Evolutionary conservation across 2,329 filamentous ascomycete genomes (phyloP), one percentile per base, ranked within the genome.

Genomic region (Ascocoryne sarcoides): DNA sequence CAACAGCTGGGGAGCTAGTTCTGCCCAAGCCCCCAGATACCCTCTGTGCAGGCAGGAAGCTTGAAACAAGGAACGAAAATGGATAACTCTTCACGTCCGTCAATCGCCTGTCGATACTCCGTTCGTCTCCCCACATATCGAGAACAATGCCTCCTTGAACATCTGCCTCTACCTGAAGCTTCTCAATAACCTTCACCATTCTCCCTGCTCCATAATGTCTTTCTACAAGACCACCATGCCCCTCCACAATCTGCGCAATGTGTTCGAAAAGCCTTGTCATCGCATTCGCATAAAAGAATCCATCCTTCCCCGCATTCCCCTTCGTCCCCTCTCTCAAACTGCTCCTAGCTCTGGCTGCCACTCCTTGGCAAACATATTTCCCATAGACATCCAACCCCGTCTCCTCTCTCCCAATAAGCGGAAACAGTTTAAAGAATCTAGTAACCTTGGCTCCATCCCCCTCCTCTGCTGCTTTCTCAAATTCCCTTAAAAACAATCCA

Each of bases 81-180:
- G 92, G 89, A 59, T 98, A 98, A 40, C 89, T 95, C 65, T 93
- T 96, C 62, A 95, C 86, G 56, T 98, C 92, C 2, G 85, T 96
- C 46, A 98, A 69, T 57, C 83, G 86, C 53, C 90, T 77, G 57
- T 90, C 84, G 35, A 98, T 77, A 44, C 70, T 75, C 44, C 88
- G 76, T 58, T 96, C 90, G 49, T 98, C 92, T 40, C 80, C 82
- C 88, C 92, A 98, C 0, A 89, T 92, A 60, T 98, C 92, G 38
- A 98, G 69, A 43, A 98, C 81, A 51, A 96, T 95, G 49, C 92
- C 92, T 15, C 89, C 92, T 64, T 98, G 92, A 1, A 95, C 82
- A 62, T 98, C 92, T 2, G 88, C 92, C 65, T 98, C 92, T 56
- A 89, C 78, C 63, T 98, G 92, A 42, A 98, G 68, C 32, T 87